Evolutionary conservation across 2,329 filamentous ascomycete genomes (phyloP).

Genomic region (Ilyonectria destructans): DNA sequence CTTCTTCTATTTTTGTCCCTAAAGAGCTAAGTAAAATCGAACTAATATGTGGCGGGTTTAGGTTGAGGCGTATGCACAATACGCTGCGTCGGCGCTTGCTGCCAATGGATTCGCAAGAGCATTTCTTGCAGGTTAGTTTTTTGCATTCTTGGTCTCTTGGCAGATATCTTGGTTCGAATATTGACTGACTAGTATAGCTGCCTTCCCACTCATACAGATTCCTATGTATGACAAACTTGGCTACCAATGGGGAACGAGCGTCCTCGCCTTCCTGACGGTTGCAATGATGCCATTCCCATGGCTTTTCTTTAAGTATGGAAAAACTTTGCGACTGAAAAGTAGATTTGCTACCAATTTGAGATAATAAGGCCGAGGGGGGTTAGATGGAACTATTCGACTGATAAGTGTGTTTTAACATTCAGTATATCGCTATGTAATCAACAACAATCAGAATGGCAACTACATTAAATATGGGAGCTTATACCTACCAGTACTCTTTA

Average conservation of each 20-base stretch:
- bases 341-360: slow-evolving; percentile 27
- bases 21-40: too few relatives aligned
- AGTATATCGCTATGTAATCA: too few relatives aligned
- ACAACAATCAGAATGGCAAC: too few relatives aligned
- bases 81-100: slow-evolving; percentile 43
- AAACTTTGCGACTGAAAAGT: slow-evolving; percentile 35
- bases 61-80: slow-evolving; percentile 41
- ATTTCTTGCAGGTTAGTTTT: slow-evolving; percentile 36
- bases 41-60: neutral
- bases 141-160: too few relatives aligned
- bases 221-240: slow-evolving; percentile 44
- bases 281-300: slow-evolving; percentile 41
- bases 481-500: too few relatives aligned
- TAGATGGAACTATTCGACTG: too few relatives aligned
- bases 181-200: slow-evolving; percentile 24
- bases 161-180: too few relatives aligned
- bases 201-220: slow-evolving; percentile 33
- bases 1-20: too few relatives aligned
- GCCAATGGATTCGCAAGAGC: slow-evolving; percentile 43
- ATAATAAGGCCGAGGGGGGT: too few relatives aligned
- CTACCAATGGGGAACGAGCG: slow-evolving; percentile 39
- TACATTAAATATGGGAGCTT: too few relatives aligned
- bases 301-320: slow-evolving; percentile 44
- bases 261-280: slow-evolving; percentile 40
- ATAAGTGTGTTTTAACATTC: too few relatives aligned